Evolutionary conservation across 768 basidiomycete species (phyloP).

Genomic region (Panellus pusillus): DNA sequence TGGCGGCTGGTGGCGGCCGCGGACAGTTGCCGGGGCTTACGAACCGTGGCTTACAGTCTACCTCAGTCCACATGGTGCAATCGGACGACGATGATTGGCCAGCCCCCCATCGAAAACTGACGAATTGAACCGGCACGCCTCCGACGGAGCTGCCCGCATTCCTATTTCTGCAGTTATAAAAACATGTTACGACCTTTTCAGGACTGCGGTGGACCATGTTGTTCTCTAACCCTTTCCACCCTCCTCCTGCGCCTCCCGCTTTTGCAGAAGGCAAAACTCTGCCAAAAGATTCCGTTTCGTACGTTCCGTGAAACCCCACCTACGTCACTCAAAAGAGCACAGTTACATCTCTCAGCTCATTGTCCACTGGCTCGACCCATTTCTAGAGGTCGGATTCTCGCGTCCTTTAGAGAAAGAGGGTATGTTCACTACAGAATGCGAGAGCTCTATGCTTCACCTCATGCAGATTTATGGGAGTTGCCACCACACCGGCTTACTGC

Average conservation of each 20-base stretch:
- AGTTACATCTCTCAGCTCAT: conserved; percentile 48
- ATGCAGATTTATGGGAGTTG: conserved; percentile 48
- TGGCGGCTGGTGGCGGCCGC: too few relatives aligned
- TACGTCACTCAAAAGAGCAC: not conserved
- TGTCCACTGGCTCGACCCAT: conserved; percentile 53
- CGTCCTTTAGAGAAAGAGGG: conserved; percentile 60
- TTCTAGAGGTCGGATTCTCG: conserved; percentile 58
- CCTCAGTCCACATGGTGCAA: too few relatives aligned
- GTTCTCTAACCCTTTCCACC: conserved; percentile 21
- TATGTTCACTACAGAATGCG: conserved; percentile 20
- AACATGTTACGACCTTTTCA: too few relatives aligned
- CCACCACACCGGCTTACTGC: conserved; percentile 34
- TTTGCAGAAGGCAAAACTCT: conserved; percentile 24
- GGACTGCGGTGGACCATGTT: not conserved
- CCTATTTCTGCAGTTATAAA: too few relatives aligned
- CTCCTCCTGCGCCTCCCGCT: conserved; percentile 22
- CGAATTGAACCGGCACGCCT: too few relatives aligned
- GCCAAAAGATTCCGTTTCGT: conserved; percentile 33
- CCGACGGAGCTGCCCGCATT: too few relatives aligned
- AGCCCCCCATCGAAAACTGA: too few relatives aligned
- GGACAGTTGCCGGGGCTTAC: too few relatives aligned
- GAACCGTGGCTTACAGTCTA: too few relatives aligned
- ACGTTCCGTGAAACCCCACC: conserved; percentile 17
- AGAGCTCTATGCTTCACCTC: not conserved
- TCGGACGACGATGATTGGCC: too few relatives aligned